A percentile compares a stretch with the other conserved stretches of the same genome.
These are phyloP conservation scores for Fusarium mangiferae DNA, from an alignment of 2,329 filamentous ascomycete genomes.

Conservation along the genomic window DNA sequence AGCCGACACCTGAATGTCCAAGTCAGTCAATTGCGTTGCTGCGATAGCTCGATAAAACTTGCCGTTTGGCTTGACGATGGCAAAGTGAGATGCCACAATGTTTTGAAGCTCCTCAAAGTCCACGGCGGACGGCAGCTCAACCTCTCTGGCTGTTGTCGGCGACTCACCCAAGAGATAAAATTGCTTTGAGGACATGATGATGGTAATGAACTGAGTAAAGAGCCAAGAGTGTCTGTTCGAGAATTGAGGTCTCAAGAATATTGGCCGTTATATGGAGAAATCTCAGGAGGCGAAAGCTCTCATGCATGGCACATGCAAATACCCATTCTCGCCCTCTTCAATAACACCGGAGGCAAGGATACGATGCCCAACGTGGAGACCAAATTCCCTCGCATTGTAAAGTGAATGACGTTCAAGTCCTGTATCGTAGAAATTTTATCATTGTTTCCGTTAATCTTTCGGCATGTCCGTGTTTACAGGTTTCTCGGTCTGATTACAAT, in stretches of 20 bases:
- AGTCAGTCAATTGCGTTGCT: background rate
- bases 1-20: slow-evolving; percentile 48
- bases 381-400: no score
- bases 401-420: background rate
- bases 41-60: background rate
- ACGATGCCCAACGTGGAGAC: background rate
- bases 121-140: background rate
- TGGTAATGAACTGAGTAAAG: no score
- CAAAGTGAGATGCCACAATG: slow-evolving; percentile 43
- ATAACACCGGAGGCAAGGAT: background rate
- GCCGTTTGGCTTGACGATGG: slow-evolving; percentile 55
- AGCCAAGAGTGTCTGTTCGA: background rate
- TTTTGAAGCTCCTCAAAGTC: slow-evolving; percentile 9
- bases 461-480: background rate
- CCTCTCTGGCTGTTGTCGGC: background rate
- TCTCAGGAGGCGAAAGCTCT: background rate
- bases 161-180: background rate
- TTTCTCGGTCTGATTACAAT: background rate
- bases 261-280: background rate
- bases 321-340: background rate
- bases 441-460: slow-evolving; percentile 2
- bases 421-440: background rate
- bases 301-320: background rate
- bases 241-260: no score
- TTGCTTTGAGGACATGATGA: slow-evolving; percentile 3